Percentiles rank a stretch among this genome's conserved stretches.
These are phyloP conservation scores for Gorgonomyces haynaldii DNA, from an alignment of 192 early-diverging fungal genomes.

Conservation along the genomic window DNA sequence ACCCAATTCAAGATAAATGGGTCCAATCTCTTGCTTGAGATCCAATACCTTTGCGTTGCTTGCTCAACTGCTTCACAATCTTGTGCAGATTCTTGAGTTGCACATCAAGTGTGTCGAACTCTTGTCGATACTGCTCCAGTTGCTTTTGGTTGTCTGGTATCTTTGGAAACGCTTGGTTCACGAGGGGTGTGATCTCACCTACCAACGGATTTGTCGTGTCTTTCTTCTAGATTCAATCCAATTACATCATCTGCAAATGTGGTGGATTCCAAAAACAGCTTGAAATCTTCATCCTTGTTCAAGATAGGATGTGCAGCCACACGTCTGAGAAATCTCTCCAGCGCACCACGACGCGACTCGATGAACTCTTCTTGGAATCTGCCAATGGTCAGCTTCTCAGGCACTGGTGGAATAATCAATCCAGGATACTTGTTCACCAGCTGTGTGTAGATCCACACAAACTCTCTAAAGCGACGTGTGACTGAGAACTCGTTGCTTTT, in stretches of 20 bases:
- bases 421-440: constrained; percentile 69
- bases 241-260: constrained; percentile 58
- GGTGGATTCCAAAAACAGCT: constrained; percentile 79
- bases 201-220: background rate
- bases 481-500: constrained; percentile 67
- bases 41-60: constrained; percentile 48
- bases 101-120: constrained; percentile 29
- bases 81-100: background rate
- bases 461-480: constrained; percentile 81
- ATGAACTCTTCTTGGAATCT: constrained; percentile 95
- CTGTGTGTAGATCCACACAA: constrained; percentile 84
- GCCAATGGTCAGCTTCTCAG: constrained; percentile 83
- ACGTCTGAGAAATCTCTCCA: constrained; percentile 75
- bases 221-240: background rate
- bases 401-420: constrained; percentile 82
- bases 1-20: constrained; percentile 59
- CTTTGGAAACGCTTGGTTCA: background rate
- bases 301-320: constrained; percentile 71
- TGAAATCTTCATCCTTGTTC: constrained; percentile 69
- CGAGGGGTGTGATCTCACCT: background rate
- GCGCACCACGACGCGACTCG: constrained; percentile 66
- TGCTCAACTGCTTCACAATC: constrained; percentile 11
- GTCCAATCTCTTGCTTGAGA: constrained; percentile 42
- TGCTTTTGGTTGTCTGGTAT: constrained; percentile 2
- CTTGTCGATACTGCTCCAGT: constrained; percentile 61